Base-by-base conservation (phyloP, 345 rosid genomes). In the Eucalyptus shirleyi region DNA sequence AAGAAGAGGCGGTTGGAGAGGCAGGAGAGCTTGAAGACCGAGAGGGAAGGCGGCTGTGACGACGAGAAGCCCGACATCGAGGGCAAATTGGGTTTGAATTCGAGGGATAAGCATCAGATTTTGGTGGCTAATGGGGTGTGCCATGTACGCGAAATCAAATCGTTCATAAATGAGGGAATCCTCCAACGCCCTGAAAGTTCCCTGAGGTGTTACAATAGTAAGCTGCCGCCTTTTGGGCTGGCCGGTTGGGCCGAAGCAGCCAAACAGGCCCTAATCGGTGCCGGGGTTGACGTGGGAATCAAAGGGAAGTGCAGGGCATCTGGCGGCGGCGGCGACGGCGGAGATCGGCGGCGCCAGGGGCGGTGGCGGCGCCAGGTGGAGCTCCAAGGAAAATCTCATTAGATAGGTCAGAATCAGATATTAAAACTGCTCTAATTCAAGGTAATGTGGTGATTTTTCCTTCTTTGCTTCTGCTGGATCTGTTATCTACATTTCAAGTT, bases 1-100 rank as follows among this genome's bases (percentile, higher is more conserved):
- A 97, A 97, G 92, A 93, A 96, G 89, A 93, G 98, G 90, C 92
- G 98, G 89, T 94, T 92, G 50, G 98, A 96, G 91, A 97, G 96
- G 96, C 99, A 95, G 92, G 95, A 90, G 92, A 96, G 91, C 90
- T 92, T 89, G 86, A 92, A 86, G 87, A 81, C 67, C 42, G 88
- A 83, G 42, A 83, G 86, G 85, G 89, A 86, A n/a, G 77, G 88
- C 91, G 88, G 90, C 87, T 87, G 88, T 92, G 90, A 94, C 88
- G 89, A 95, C 93, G 51, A 93, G 91, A 34, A 88, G 90, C 30
- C 60, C 94, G 53, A 88, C 83, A 45, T 92, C 93, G 83, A 65
- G 51, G 86, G 89, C 87, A 18, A 89, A 89, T 88, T 88, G 80
- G 90, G 67, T 55, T 53, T 90, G 88, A 47, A 90, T 86, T 50